A percentile compares a stretch with the other conserved stretches of the same genome.
phyloP scores from a whole-genome alignment of 2,329 filamentous ascomycete species.

The Helotiales sp. region DNA sequence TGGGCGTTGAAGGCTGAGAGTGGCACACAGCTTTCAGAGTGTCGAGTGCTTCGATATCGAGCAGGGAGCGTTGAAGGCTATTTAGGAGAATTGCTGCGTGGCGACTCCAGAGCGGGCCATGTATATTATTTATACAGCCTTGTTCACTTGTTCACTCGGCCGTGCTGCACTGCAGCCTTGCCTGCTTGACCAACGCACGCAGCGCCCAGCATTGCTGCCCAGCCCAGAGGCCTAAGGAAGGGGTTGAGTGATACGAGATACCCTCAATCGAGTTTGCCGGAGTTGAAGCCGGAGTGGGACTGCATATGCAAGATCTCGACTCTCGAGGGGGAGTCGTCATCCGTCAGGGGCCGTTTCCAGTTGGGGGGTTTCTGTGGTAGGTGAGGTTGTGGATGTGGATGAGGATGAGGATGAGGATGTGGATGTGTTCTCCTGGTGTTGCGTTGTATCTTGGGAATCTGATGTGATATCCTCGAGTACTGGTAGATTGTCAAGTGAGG shows the following conservation, averaged over 20 bases:
- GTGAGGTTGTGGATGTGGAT: not conserved
- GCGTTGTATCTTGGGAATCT: not conserved
- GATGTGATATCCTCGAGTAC: not conserved
- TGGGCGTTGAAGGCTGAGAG: conserved; percentile 5
- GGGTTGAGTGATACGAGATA: not conserved
- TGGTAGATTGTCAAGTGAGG: conserved; percentile 6
- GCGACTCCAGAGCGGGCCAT: conserved; percentile 40
- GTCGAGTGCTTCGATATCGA: conserved; percentile 8
- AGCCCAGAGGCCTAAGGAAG: conserved; percentile 12
- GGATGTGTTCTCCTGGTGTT: conserved; percentile 3
- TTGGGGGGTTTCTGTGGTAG: not conserved
- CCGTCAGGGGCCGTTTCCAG: conserved; percentile 3
- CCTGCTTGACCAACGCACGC: conserved; percentile 38
- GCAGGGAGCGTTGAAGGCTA: not conserved
- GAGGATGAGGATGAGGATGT: not conserved
- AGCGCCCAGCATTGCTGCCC: conserved; percentile 40
- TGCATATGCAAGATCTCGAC: conserved; percentile 2
- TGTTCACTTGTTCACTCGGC: conserved; percentile 9
- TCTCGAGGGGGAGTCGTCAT: conserved; percentile 5
- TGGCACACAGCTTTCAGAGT: conserved; percentile 22
- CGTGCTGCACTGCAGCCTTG: conserved; percentile 32
- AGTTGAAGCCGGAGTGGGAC: conserved; percentile 1
- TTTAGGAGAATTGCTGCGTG: conserved; percentile 34
- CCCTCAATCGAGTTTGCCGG: not conserved
- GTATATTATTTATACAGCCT: conserved; percentile 31